Evolutionary conservation across 2,329 filamentous ascomycete species (phyloP), one percentile per base, ranked within the genome.

Genomic region (Ophiostoma sp.): DNA sequence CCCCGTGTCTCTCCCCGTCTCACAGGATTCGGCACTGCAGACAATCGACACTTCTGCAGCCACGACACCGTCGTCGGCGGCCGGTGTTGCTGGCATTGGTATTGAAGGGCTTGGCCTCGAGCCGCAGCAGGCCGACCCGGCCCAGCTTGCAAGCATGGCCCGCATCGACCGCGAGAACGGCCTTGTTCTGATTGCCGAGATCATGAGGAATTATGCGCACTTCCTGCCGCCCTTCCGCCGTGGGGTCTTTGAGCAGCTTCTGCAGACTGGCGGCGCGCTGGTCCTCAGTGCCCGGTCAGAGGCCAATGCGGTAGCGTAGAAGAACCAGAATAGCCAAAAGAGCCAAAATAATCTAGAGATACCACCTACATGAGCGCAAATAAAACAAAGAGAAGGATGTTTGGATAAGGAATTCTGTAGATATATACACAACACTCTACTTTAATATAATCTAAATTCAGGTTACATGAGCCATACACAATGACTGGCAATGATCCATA

Each of bases 121-220:
- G 74, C 83, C 83, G 67, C 83, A 82, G 74, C 83, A 83, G 71
- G 79, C 80, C 3, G 81, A 85, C 67, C 77, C 80, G 0, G 78
- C 77, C 33, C 79, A 81, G 69, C 76, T 79, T 60, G 82, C 80
- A 0, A 80, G 80, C 62, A 84, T 85, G 79, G 78, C 79, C 1
- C 81, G 81, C 71, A 79, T 86, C 6, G 87, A 89, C 74, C 81
- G 86, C 10, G 87, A 89, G 76, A 90, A 90, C 72, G 86, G 82
- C 0, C 77, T 90, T 31, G 85, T 89, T 0, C 76, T 90, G 70
- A 81, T 87, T 3, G 82, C 82, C 1, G 84, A 88, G 76, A 74
- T 90, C 69, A 74, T 87, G 57, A 82, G 81, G 74, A 80, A 79
- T 64, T 79, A 80, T 23, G 78, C 80, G 0, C 76, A 78, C 0